Evolutionary conservation across 306 rosid species (phyloP).

Genomic region (Arachis hypogaea): DNA sequence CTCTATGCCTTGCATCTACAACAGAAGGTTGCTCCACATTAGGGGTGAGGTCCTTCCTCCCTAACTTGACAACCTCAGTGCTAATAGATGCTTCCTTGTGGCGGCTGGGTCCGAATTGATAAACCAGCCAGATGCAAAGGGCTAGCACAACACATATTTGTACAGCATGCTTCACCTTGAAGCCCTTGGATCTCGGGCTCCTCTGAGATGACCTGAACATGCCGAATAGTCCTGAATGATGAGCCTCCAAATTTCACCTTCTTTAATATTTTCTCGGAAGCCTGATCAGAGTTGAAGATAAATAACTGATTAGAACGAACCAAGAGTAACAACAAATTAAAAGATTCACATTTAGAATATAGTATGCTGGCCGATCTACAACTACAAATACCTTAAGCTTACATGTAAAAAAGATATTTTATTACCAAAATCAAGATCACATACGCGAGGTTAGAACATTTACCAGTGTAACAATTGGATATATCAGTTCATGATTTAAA

Average conservation of each 20-base stretch:
- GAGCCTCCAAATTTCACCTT: slow-evolving; percentile 15
- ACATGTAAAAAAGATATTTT: not conserved
- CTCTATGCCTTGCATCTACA: slow-evolving; percentile 56
- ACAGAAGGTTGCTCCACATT: slow-evolving; percentile 42
- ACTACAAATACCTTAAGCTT: not conserved
- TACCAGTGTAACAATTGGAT: not conserved
- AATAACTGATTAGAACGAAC: not conserved
- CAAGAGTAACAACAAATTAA: not conserved
- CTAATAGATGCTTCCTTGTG: slow-evolving; percentile 45
- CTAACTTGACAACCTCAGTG: slow-evolving; percentile 54
- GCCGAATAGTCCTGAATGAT: slow-evolving; percentile 23
- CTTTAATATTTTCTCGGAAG: not conserved
- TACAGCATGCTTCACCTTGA: slow-evolving; percentile 73
- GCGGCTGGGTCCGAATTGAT: slow-evolving; percentile 59
- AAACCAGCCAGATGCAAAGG: slow-evolving; percentile 71
- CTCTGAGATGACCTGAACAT: slow-evolving; percentile 73
- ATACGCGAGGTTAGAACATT: not conserved
- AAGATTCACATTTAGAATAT: not conserved
- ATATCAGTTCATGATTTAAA: not conserved
- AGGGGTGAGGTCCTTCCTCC: slow-evolving; percentile 69
- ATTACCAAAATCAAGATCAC: not conserved
- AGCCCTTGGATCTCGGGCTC: slow-evolving; percentile 59
- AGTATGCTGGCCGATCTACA: not conserved
- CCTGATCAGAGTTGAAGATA: slow-evolving; percentile 41
- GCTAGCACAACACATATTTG: slow-evolving; percentile 61